Percentiles rank a stretch among this genome's conserved stretches.
Evolutionary conservation across 441 rosid genomes (phyloP).

Genomic region (Erysimum pusillum): DNA sequence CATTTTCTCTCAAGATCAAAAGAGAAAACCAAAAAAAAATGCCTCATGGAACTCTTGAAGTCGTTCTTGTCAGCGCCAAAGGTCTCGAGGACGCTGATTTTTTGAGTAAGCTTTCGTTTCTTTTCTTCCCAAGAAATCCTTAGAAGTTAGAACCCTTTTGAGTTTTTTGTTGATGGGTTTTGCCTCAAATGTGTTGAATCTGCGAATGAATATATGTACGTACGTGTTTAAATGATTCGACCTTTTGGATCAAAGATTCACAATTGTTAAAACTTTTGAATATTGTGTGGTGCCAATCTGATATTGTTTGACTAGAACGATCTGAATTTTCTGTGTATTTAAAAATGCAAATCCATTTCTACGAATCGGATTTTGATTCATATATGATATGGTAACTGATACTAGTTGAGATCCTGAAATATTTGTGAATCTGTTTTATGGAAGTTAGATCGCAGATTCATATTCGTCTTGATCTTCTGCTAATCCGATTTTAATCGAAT

Average conservation of each 20-base stretch:
- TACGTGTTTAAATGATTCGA: too few relatives aligned
- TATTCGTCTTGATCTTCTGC: slow-evolving; percentile 20
- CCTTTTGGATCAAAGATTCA: slow-evolving; percentile 33
- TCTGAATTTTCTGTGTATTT: too few relatives aligned
- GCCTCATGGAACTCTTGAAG: slow-evolving; percentile 64
- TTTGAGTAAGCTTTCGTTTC: slow-evolving; percentile 44
- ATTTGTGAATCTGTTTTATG: slow-evolving; percentile 6
- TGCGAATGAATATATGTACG: too few relatives aligned
- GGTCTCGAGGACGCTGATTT: slow-evolving; percentile 58
- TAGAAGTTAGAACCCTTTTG: slow-evolving; percentile 11
- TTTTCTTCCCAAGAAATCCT: background rate
- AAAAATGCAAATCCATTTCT: too few relatives aligned
- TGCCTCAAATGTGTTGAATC: slow-evolving; percentile 20
- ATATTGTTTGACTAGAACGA: slow-evolving; percentile 14
- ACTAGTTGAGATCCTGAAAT: background rate
- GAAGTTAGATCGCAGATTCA: slow-evolving; percentile 20
- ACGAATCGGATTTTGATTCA: background rate
- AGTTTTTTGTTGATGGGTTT: slow-evolving; percentile 27
- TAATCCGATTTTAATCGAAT: background rate
- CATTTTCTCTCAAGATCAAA: slow-evolving; percentile 27
- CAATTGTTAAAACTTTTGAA: background rate
- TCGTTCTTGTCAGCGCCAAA: slow-evolving; percentile 65
- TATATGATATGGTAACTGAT: background rate
- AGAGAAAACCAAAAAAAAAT: slow-evolving; percentile 34
- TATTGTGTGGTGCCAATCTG: background rate